Evolutionary conservation across 2,329 filamentous ascomycete species (phyloP), one percentile per base, ranked within the genome.

Genomic region (Diplodia scrobiculata): DNA sequence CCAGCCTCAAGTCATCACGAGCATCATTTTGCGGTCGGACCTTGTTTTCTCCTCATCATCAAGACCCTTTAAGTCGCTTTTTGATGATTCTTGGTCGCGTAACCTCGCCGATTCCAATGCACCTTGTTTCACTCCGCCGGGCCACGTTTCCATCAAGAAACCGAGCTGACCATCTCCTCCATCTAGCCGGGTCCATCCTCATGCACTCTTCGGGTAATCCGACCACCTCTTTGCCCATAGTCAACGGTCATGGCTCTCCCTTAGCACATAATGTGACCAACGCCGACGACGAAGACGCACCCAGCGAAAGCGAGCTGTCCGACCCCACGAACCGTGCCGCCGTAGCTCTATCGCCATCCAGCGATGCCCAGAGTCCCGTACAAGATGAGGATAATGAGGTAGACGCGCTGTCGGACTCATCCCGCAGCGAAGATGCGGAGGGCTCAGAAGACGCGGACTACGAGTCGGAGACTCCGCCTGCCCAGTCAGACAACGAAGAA

Each of bases 221-320:
- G 81, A 84, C 83, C 79, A 84, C 86, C 75, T 82, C 84, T 73
- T 82, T 87, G 79, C 83, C 86, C 79, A 82, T 87, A 74, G 83
- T 84, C 73, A 91, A 92, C 79, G 89, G 89, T 75, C 85, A 88
- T 78, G 75, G 82, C 72, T 85, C 86, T 75, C 84, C 86, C 71
- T 78, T 80, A 70, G 79, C 82, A 70, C 81, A 82, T 71, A 79
- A 82, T 71, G 78, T 75, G 69, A 74, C 75, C 68, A 75, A 75
- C 66, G 77, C 78, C 65, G 75, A 78, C 59, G 81, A 83, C 66
- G 77, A 79, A 68, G 80, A 80, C 53, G 81, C 84, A 68, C 84
- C 84, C 70, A 90, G 85, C 79, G 91, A 92, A 72, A 91, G 87
- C 83, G 91, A 92, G 72, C 83, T 90, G 68, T 92, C 91, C 72